Evolutionary conservation across 176 grass and related monocot genomes (phyloP), one percentile per base, ranked within the genome.

Genomic region (Oryza brachyantha): DNA sequence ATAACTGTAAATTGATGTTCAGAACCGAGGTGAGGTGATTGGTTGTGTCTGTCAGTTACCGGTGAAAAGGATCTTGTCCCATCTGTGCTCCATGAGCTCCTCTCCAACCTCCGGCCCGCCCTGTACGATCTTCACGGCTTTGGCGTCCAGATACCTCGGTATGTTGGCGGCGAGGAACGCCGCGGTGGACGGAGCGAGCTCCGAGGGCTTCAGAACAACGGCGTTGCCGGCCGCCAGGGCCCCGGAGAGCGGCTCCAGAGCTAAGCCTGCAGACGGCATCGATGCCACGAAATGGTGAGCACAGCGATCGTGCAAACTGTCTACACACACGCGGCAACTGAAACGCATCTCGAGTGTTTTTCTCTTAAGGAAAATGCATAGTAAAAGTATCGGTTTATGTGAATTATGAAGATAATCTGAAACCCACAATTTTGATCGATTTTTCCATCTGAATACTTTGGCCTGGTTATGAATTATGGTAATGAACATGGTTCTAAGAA

Each of bases 21-120:
- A 76, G 29, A 74, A 22, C 28, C 16, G 10, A 79, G 64, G 9
- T 39, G 66, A 78, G 37, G 4, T 43, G 8, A 19, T 26, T 8
- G 75, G 35, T 13, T 1, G 50, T 46, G 10, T n/a, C n/a, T n/a
- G n/a, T n/a, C 6, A 63, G 5, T 52, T 85, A 90, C 95, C 92
- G 22, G 95, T 98, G 87, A 92, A 98, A 50, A 98, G 87, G 63
- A 98, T 81, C 40, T 93, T 98, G 65, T 98, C 92, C 95, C 95
- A 98, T 86, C 78, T 88, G 37, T 88, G 70, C 3, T 92, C 87
- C 95, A 98, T 92, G 68, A 98, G 89, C 5, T 61, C 32, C 80
- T 91, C 78, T 52, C 89, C 92, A 4, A 83, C 85, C 21, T 91
- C 57, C 16, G 86, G n/a, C 4, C 68, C 95, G 3, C 95, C 95